A percentile compares a stretch with the other conserved stretches of the same genome.
phyloP scores from a whole-genome alignment of 805 yeast genomes.

The Ogataea pini region DNA sequence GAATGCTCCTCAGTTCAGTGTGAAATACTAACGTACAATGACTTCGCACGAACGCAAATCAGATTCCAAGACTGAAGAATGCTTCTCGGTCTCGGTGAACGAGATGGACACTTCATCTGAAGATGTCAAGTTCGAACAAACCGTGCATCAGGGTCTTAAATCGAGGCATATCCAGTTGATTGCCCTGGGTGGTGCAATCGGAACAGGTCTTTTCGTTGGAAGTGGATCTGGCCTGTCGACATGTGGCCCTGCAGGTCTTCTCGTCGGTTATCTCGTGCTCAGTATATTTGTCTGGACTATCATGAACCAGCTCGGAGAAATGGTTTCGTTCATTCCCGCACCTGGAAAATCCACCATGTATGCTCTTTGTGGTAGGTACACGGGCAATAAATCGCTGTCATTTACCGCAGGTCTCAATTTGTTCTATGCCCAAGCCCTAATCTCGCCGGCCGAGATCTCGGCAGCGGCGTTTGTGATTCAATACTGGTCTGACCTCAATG shows the following conservation, averaged over 20 bases:
- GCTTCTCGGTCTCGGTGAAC: conserved; percentile 1
- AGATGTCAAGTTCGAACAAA: conserved; percentile 2
- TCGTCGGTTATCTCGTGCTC: conserved; percentile 62
- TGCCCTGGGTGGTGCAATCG: conserved; percentile 71
- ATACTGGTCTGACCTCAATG: conserved; percentile 60
- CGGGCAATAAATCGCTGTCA: conserved; percentile 55
- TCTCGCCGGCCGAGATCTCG: conserved; percentile 61
- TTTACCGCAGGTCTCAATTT: conserved; percentile 55
- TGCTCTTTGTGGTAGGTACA: conserved; percentile 37
- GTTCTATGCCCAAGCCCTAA: conserved; percentile 49
- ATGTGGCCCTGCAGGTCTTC: conserved; percentile 43
- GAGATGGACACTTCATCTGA: background rate
- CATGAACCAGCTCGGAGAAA: conserved; percentile 66
- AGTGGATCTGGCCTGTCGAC: conserved; percentile 40
- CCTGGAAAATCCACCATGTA: conserved; percentile 69
- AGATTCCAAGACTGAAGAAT: background rate
- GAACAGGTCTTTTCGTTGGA: conserved; percentile 58
- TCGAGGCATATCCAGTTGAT: conserved; percentile 59
- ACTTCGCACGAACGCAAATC: background rate
- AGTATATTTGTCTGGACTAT: conserved; percentile 65
- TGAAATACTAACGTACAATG: background rate
- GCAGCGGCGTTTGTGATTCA: conserved; percentile 64
- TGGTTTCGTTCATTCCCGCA: conserved; percentile 61
- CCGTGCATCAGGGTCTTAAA: conserved; percentile 43
- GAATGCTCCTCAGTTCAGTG: no score